Conservation (phyloP, 306 rosid genomes). For the Lathyrus aphaca region DNA sequence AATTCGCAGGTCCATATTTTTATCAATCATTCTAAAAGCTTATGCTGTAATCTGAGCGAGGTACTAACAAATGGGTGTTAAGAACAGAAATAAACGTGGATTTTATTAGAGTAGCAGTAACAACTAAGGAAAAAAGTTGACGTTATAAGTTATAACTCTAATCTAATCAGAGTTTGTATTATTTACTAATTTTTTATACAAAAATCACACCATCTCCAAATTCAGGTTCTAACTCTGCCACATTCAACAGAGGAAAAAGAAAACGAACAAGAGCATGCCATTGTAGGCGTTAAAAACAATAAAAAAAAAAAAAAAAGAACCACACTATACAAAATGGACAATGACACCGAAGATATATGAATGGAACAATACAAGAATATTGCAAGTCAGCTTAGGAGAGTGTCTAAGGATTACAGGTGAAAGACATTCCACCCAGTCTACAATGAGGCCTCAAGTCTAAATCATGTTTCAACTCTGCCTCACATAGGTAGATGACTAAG, state of each 20-base stretch:
- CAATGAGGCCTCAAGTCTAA: not conserved
- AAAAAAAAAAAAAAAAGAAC: not conserved
- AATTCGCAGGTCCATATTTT: conserved; percentile 19
- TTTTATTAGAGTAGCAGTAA: conserved; percentile 1
- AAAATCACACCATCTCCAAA: not conserved
- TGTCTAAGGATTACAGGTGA: conserved; percentile 28
- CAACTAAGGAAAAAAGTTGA: not conserved
- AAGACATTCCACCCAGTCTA: not conserved
- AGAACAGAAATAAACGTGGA: conserved; percentile 2
- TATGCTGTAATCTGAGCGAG: not conserved
- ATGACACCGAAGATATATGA: not conserved
- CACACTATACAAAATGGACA: conserved; percentile 12
- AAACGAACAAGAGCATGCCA: not conserved
- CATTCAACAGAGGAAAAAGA: not conserved
- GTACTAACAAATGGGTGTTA: not conserved
- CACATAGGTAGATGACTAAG: conserved; percentile 18
- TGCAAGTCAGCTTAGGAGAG: conserved; percentile 11
- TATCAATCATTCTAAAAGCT: conserved; percentile 27
- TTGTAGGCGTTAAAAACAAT: not conserved
- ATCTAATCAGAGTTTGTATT: not conserved
- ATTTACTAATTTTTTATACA: not conserved
- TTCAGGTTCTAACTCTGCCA: not conserved
- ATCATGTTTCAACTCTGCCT: not conserved
- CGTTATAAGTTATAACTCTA: not conserved
- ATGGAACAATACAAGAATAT: conserved; percentile 21